A percentile compares a stretch with the other conserved stretches of the same genome.
These are phyloP conservation scores for Scolecobasidium constrictum DNA, from an alignment of 2,329 filamentous ascomycete genomes.

Conservation along the genomic window DNA sequence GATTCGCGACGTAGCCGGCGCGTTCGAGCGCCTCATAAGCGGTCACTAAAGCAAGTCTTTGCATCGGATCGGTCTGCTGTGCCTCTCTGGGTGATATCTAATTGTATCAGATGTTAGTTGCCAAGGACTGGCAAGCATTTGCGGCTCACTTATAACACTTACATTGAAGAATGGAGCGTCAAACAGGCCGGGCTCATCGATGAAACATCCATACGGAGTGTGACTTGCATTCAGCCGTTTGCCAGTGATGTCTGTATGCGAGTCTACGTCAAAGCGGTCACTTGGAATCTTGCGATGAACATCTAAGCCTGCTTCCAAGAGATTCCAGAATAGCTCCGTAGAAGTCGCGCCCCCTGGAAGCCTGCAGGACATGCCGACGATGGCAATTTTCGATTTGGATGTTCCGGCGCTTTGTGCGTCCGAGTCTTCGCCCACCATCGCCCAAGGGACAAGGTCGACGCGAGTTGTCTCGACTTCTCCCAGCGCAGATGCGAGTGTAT, in stretches of 20 bases:
- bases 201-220: slow-evolving; percentile 18
- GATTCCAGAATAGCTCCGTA: slow-evolving; percentile 10
- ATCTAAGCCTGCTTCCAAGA: slow-evolving; percentile 9
- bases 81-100: slow-evolving; percentile 20
- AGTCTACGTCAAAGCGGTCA: slow-evolving; percentile 8
- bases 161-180: slow-evolving; percentile 21
- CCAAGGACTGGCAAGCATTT: slow-evolving; percentile 17
- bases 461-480: neutral
- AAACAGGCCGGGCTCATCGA: slow-evolving; percentile 18
- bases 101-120: too few relatives aligned
- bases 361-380: slow-evolving; percentile 11
- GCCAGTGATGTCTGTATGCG: slow-evolving; percentile 2
- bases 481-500: neutral
- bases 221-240: slow-evolving; percentile 12
- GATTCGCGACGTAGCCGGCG: slow-evolving; percentile 18
- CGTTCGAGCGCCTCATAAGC: slow-evolving; percentile 19
- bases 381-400: slow-evolving; percentile 9
- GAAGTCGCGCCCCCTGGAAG: slow-evolving; percentile 9
- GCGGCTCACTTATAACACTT: slow-evolving; percentile 17
- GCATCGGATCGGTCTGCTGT: slow-evolving; percentile 16
- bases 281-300: slow-evolving; percentile 9
- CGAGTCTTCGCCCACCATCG: neutral
- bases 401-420: neutral
- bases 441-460: neutral
- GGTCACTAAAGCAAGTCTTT: slow-evolving; percentile 16